Evolutionary conservation across 345 rosid species (phyloP), one percentile per base, ranked within the genome.

Genomic region (Melaleuca quinquenervia): DNA sequence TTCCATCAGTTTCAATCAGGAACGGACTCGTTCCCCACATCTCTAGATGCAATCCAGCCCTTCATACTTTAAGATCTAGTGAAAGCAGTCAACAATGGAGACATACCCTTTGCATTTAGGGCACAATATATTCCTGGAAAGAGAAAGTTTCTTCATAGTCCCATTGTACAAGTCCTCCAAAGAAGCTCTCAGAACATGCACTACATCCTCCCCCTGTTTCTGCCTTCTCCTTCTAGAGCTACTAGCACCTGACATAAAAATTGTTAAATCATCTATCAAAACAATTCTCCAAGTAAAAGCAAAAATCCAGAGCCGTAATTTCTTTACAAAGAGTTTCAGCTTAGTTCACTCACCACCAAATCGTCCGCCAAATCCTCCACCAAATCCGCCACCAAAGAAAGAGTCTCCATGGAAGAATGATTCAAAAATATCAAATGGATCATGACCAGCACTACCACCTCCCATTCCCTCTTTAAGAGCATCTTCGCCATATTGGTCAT

Each of bases 391-490:
- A 36, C 60, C 15, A 84, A 84, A 84, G 60, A 54, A 89, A 64
- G 29, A 91, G 60, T 82, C 55, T 41, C 86, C 64, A 29, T 80
- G 82, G 52, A 93, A 94, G 86, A 94, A 89, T n/a, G 92, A 88
- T 51, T 94, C 90, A 82, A 94, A 93, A 55, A 94, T 89, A 86
- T 94, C 95, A 84, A 91, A 93, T 44, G 96, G 96, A 88, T 87
- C 89, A 84, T 92, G 93, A 76, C 88, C 88, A 51, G 89, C 84
- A 76, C 92, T 91, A 6, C 94, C 92, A 45, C 94, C 94, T 41
- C 95, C 96, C 94, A 93, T 92, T 87, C 96, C 96, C 85, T 94
- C 95, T 83, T 93, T 93, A 50, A 94, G 92, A 50, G 90, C 96
- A 88, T 92, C 95, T 89, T 92, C 94, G 26, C 94, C 96, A 78